Evolutionary conservation across 495 filamentous ascomycete species (phyloP), one percentile per base, ranked within the genome.

Genomic region (Cryomyces minteri): DNA sequence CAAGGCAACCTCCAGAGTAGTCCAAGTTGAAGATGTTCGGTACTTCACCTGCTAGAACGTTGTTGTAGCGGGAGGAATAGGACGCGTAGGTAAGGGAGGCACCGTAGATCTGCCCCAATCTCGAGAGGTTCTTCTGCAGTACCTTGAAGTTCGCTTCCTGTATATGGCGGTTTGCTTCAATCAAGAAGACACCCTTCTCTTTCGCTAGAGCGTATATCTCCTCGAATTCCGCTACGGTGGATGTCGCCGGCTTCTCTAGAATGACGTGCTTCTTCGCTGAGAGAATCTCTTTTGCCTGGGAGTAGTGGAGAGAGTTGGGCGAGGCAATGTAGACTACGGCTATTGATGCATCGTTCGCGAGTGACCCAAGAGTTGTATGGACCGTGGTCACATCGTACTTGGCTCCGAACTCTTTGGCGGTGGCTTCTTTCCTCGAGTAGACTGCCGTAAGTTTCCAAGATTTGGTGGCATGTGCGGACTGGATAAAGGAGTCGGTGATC

Each of bases 181-280:
- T 47, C 31, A 59, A 39, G 39, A 59, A 51, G 10, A 65, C 50
- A 1, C 49, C 45, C 8, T 59, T 40, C 30, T 40, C 36, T 11
- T 55, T 45, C 10, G 57, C 57, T 37, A 54, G 48, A 10, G 44
- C 54, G 52, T 67, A 66, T 0, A 71, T 55, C 39, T 25, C 14
- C 55, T 48, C 0, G 47, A 30, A 0, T 49, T 46, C 38, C 41
- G 56, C n/a, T 30, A 60, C 52, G 52, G 74, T 79, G 30, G 67
- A 67, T 3, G 62, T 61, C 7, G 66, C 67, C 3, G 72, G 71
- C 53, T 77, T 75, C 51, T 77, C 75, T 9, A 72, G 55, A 4
- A 79, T 61, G 31, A 79, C 72, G 55, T 77, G 74, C 52, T 77
- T 77, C 1, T 70, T 69, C 3, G 62, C 63, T n/a, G 57, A 51